phyloP scores from a whole-genome alignment of 2,329 filamentous ascomycete species.

The Aspergillus piperis region DNA sequence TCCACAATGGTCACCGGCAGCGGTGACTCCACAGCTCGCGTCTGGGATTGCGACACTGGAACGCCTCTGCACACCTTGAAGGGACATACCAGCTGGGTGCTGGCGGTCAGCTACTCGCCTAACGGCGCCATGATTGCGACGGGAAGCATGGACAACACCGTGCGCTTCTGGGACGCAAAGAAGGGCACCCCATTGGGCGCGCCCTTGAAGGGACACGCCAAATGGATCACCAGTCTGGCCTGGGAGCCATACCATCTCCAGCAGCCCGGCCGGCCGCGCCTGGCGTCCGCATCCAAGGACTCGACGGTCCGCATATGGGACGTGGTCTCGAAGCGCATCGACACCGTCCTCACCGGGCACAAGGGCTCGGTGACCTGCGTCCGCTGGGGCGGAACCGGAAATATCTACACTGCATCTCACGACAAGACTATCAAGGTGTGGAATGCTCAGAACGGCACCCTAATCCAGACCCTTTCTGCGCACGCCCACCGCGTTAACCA shows the following conservation, averaged over 20 bases:
- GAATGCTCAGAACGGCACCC: slow-evolving; percentile 75
- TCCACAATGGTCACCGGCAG: slow-evolving; percentile 81
- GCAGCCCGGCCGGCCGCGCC: slow-evolving; percentile 67
- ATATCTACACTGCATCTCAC: slow-evolving; percentile 81
- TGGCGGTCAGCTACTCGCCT: slow-evolving; percentile 84
- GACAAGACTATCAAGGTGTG: slow-evolving; percentile 93
- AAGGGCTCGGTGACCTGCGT: slow-evolving; percentile 88
- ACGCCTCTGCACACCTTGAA: slow-evolving; percentile 83
- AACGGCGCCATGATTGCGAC: slow-evolving; percentile 81
- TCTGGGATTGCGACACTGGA: slow-evolving; percentile 94
- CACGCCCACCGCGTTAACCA: slow-evolving; percentile 98
- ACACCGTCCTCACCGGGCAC: slow-evolving; percentile 84
- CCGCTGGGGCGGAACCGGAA: slow-evolving; percentile 87
- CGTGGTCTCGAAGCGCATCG: slow-evolving; percentile 72
- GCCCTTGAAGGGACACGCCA: slow-evolving; percentile 78
- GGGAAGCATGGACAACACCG: slow-evolving; percentile 87
- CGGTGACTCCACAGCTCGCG: slow-evolving; percentile 84
- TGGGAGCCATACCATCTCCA: slow-evolving; percentile 96
- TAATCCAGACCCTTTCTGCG: slow-evolving; percentile 74
- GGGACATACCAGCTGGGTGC: slow-evolving; percentile 86
- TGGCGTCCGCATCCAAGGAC: slow-evolving; percentile 90
- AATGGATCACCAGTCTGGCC: slow-evolving; percentile 82
- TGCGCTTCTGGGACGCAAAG: slow-evolving; percentile 85
- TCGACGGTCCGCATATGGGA: slow-evolving; percentile 86
- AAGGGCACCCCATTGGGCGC: slow-evolving; percentile 73